Evolutionary conservation across 306 rosid genomes (phyloP).

Genomic region (Spatholobus suberectus): DNA sequence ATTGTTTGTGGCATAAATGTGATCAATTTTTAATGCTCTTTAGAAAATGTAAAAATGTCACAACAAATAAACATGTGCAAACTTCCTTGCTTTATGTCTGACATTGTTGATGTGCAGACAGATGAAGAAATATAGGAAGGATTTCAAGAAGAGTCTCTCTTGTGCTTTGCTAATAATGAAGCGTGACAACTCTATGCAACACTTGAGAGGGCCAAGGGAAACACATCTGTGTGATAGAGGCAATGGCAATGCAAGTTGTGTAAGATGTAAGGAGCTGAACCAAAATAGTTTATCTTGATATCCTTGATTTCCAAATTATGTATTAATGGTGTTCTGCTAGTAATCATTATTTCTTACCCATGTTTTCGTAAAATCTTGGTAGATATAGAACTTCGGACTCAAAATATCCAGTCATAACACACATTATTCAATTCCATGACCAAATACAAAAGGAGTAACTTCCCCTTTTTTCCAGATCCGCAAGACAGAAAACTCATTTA

Average conservation of each 20-base stretch:
- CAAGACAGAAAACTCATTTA: background rate
- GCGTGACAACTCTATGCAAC: conserved; percentile 46
- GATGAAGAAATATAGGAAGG: conserved; percentile 65
- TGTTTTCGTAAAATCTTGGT: background rate
- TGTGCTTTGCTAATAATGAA: conserved; percentile 61
- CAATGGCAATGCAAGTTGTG: conserved; percentile 16
- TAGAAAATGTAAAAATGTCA: background rate
- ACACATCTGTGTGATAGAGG: background rate
- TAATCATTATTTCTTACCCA: background rate
- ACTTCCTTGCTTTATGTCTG: conserved; percentile 13
- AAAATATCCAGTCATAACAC: no score
- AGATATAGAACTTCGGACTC: background rate
- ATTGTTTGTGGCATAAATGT: background rate
- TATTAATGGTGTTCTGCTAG: background rate
- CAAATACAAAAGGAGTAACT: background rate
- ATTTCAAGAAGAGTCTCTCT: conserved; percentile 53
- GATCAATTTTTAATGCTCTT: background rate
- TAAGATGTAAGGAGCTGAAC: conserved; percentile 55
- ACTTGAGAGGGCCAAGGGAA: conserved; percentile 56
- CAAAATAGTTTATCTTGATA: conserved; percentile 38
- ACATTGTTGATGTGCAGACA: conserved; percentile 49
- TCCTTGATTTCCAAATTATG: background rate
- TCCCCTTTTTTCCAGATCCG: background rate
- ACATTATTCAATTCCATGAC: background rate
- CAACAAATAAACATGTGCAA: background rate